A percentile compares a stretch with the other conserved stretches of the same genome.
Conservation (phyloP, 2,329 filamentous ascomycete species). For the Fusarium miscanthi region DNA sequence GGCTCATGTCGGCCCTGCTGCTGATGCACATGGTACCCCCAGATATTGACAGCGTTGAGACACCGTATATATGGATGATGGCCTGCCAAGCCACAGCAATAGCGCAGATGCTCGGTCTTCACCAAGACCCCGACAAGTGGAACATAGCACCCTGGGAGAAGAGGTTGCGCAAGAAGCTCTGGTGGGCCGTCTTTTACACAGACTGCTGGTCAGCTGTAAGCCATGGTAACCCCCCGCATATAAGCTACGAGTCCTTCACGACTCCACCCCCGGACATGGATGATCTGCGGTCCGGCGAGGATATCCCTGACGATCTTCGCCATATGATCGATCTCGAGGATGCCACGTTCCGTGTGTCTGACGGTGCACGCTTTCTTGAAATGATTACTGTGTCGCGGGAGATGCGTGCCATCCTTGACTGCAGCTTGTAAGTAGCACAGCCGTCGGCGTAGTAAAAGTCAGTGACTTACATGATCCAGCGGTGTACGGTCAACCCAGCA, state of each 20-base stretch:
- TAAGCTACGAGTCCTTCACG: conserved; percentile 54
- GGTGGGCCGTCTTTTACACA: conserved; percentile 57
- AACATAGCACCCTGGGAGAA: conserved; percentile 57
- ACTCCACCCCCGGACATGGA: conserved; percentile 54
- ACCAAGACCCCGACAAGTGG: conserved; percentile 57
- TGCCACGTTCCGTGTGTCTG: conserved; percentile 48
- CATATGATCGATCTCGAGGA: conserved; percentile 51
- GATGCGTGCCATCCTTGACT: conserved; percentile 50
- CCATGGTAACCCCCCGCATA: conserved; percentile 60
- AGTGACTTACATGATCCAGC: conserved; percentile 20
- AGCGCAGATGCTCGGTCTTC: conserved; percentile 59
- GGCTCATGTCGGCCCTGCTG: conserved; percentile 59
- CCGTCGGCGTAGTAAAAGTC: neutral
- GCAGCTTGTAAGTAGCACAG: conserved; percentile 48
- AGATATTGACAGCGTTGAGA: conserved; percentile 59
- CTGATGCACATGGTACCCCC: conserved; percentile 59
- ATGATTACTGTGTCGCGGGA: conserved; percentile 48
- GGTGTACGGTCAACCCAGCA: conserved; percentile 24
- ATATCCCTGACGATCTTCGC: conserved; percentile 50
- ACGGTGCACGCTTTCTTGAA: conserved; percentile 54
- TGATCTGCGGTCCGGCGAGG: conserved; percentile 57
- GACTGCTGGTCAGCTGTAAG: conserved; percentile 60
- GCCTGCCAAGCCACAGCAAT: conserved; percentile 57
- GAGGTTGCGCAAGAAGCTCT: conserved; percentile 56
- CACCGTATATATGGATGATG: conserved; percentile 57